These are phyloP conservation scores for Leucogyrophana mollusca DNA, from an alignment of 768 basidiomycete genomes.

Conservation along the genomic window DNA sequence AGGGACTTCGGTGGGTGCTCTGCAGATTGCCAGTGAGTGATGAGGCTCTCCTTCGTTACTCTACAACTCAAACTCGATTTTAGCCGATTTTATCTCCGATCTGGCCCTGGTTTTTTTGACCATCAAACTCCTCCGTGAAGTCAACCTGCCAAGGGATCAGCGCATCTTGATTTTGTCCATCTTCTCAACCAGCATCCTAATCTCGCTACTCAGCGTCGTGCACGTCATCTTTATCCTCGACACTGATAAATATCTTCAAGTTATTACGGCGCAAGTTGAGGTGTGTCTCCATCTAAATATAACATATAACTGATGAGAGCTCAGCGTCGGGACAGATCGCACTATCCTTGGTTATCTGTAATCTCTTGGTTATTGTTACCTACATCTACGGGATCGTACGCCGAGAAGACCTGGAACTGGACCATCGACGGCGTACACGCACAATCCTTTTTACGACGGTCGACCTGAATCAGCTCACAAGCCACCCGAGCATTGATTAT, in stretches of 20 bases:
- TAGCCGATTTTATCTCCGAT: constrained; percentile 22
- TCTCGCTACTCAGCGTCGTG: constrained; percentile 6
- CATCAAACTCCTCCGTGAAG: constrained; percentile 7
- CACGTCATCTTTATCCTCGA: constrained; percentile 15
- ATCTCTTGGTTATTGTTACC: constrained; percentile 17
- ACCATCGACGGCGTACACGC: neutral
- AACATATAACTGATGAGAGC: neutral
- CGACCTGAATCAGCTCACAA: constrained; percentile 2
- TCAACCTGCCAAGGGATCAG: constrained; percentile 7
- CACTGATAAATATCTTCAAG: constrained; percentile 1
- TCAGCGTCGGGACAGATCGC: constrained; percentile 10
- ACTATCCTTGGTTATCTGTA: constrained; percentile 12
- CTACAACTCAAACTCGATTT: neutral
- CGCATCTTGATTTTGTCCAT: constrained; percentile 11
- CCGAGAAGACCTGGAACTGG: constrained; percentile 3
- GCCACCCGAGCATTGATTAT: neutral
- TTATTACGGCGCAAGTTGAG: constrained; percentile 15
- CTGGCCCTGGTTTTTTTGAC: constrained; percentile 10
- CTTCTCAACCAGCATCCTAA: constrained; percentile 12
- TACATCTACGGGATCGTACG: constrained; percentile 8
- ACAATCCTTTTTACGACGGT: constrained; percentile 7
- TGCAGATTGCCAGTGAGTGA: constrained; percentile 7
- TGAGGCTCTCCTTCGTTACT: too few species aligned
- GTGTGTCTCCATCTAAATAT: constrained; percentile 5
- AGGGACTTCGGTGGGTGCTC: neutral